Evolutionary conservation across 805 yeast species (phyloP), one percentile per base, ranked within the genome.

Genomic region (Tetrapisispora arboricola): DNA sequence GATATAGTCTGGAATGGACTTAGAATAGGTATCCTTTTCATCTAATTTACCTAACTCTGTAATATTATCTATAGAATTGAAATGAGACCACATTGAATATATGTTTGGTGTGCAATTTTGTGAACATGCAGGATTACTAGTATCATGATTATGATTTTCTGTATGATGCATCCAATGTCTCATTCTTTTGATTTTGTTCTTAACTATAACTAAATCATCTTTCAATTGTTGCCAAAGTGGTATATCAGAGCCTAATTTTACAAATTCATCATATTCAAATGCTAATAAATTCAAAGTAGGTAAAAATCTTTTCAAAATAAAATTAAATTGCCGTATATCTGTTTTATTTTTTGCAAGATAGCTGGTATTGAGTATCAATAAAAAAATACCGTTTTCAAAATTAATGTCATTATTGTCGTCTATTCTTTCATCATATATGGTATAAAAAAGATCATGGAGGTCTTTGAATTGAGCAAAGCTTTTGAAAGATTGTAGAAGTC

Each of bases 161-260:
- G 42, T 29, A 30, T 51, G 47, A 36, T 54, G 51, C 64, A 59
- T 59, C 64, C 64, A 59, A 35, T 55, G 54, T 19, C 53, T 42
- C 45, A 54, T 46, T 25, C 57, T 48, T n/a, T 47, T 36, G n/a
- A 56, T 47, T 32, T 58, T 49, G 39, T 49, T 35, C 13, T 38
- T 18, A 18, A 44, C 39, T 15, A 46, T 31, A 31, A 25, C 25
- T 28, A 30, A 31, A 9, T 33, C 32, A 10, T 44, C 41, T 1
- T 44, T 36, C 16, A 37, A 25, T n/a, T 28, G 21, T 3, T 17
- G 28, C 37, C 37, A 34, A 2, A 34, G 37, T 7, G 10, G 11
- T 8, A 16, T 12, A 24, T 34, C 30, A 9, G 37, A 17, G 4
- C 12, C 15, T 22, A 34, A 34, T 11, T 17, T 16, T n/a, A 20